Evolutionary conservation across 2,329 filamentous ascomycete genomes (phyloP).

Genomic region (Graphilbum sp.): DNA sequence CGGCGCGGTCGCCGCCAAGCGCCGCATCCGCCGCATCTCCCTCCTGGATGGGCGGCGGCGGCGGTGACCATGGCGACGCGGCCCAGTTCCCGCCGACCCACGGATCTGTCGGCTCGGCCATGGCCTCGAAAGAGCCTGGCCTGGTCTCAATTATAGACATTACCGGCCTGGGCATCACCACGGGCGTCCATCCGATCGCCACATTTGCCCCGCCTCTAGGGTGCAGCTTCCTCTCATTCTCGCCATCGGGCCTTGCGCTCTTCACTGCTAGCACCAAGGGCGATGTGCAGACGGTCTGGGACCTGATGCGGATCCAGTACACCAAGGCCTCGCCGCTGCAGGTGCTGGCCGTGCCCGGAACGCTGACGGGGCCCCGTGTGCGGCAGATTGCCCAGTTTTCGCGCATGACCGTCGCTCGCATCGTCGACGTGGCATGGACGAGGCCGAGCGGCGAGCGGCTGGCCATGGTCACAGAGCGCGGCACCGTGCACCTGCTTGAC

Average conservation of each 20-base stretch:
- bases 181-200: conserved; percentile 43
- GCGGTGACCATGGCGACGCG: conserved; percentile 24
- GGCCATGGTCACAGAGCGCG: conserved; percentile 81
- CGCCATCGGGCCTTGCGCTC: conserved; percentile 54
- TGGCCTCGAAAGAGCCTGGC: conserved; percentile 46
- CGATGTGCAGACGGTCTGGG: conserved; percentile 73
- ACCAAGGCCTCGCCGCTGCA: conserved; percentile 46
- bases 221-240: conserved; percentile 68
- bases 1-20: conserved; percentile 25
- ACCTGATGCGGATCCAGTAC: conserved; percentile 50
- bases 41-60: conserved; percentile 22
- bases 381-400: conserved; percentile 80
- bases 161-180: conserved; percentile 36
- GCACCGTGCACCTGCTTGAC: conserved; percentile 88
- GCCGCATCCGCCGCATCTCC: not conserved
- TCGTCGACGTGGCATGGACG: conserved; percentile 83
- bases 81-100: conserved; percentile 62
- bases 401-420: conserved; percentile 77
- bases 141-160: conserved; percentile 62
- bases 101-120: conserved; percentile 38
- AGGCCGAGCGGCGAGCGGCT: conserved; percentile 65
- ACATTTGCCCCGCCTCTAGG: conserved; percentile 58
- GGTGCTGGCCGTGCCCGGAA: conserved; percentile 22
- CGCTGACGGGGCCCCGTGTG: conserved; percentile 42
- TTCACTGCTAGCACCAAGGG: conserved; percentile 71